Conservation (phyloP, 176 grass and related monocot species). For the Typha latifolia region DNA sequence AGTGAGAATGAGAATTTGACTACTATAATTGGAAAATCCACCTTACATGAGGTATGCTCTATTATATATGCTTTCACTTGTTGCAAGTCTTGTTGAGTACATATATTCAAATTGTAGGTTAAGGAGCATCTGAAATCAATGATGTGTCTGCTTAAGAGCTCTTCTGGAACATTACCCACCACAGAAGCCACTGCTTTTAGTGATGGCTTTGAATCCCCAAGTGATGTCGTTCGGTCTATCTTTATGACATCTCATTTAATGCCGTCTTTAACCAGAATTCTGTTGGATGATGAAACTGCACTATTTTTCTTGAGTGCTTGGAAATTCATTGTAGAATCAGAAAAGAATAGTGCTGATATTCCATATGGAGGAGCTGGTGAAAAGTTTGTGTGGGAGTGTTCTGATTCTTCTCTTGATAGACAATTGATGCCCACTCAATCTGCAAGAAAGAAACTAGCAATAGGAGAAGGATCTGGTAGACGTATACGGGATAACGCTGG, state of each 20-base stretch:
- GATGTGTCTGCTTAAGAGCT: constrained; percentile 36
- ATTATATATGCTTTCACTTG: constrained; percentile 13
- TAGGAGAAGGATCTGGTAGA: constrained; percentile 44
- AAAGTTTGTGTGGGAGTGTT: constrained; percentile 77
- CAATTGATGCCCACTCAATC: constrained; percentile 40
- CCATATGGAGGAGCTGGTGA: constrained; percentile 43
- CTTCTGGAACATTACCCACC: constrained; percentile 26
- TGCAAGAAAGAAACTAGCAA: constrained; percentile 58
- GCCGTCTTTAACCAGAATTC: constrained; percentile 33
- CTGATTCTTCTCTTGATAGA: constrained; percentile 79
- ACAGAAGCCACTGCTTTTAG: constrained; percentile 33
- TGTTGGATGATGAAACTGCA: constrained; percentile 27
- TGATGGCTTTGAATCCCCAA: constrained; percentile 32
- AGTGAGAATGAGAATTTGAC: constrained; percentile 27
- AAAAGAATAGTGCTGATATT: constrained; percentile 28
- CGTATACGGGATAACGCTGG: constrained; percentile 50
- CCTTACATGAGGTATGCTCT: constrained; percentile 41
- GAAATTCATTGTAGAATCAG: constrained; percentile 55
- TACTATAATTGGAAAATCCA: constrained; percentile 35
- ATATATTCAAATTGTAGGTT: constrained; percentile 33
- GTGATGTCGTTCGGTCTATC: constrained; percentile 38
- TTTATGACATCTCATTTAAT: constrained; percentile 57
- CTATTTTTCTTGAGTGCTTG: constrained; percentile 66
- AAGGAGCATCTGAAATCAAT: constrained; percentile 45
- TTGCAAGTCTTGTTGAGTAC: constrained; percentile 16